These are phyloP conservation scores for Colletotrichum acutatum DNA, from an alignment of 2,329 filamentous ascomycete genomes.

Conservation along the genomic window DNA sequence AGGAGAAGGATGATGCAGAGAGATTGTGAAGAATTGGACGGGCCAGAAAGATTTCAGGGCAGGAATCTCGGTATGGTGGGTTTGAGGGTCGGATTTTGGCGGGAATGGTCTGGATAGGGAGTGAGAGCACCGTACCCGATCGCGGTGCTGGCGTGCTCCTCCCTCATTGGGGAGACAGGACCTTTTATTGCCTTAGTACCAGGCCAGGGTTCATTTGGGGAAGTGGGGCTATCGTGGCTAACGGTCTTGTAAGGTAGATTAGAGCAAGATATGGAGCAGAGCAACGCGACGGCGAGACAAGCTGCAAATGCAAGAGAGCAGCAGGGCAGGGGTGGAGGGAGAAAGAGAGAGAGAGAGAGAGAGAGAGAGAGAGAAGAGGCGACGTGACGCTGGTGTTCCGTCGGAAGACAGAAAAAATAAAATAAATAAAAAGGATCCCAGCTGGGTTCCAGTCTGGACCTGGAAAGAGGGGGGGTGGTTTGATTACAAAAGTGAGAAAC, in stretches of 20 bases:
- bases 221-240: constrained; percentile 33
- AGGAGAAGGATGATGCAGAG: background rate
- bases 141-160: constrained; percentile 14
- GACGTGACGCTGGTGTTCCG: background rate
- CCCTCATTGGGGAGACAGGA: constrained; percentile 33
- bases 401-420: background rate
- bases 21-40: background rate
- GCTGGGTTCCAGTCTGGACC: background rate
- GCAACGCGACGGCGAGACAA: background rate
- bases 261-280: constrained; percentile 3
- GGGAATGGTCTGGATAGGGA: constrained; percentile 14
- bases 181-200: constrained; percentile 33
- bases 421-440: constrained; percentile 10
- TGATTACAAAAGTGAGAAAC: background rate
- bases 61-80: background rate
- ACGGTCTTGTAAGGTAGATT: constrained; percentile 7
- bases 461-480: background rate
- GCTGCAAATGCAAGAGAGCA: background rate
- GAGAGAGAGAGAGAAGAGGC: background rate
- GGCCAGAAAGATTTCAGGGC: background rate
- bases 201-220: constrained; percentile 36
- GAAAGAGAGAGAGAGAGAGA: no score
- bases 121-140: constrained; percentile 23
- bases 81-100: constrained; percentile 2
- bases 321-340: background rate